Evolutionary conservation across 192 early-diverging fungal genomes (phyloP).

Genomic region (Rhizophlyctis rosea): DNA sequence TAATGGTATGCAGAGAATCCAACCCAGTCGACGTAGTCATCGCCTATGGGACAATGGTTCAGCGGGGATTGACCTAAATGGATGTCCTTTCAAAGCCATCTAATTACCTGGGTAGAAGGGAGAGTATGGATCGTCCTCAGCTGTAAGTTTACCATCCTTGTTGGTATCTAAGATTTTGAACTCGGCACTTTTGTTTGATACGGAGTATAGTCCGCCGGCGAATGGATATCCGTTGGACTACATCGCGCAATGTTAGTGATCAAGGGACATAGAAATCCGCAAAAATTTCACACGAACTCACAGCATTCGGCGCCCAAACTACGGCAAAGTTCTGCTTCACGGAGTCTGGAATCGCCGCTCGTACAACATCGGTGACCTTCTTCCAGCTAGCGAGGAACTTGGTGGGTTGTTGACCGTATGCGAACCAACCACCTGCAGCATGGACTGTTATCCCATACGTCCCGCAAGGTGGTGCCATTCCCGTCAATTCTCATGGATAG

Average conservation of each 20-base stretch:
- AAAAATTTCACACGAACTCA: too few species aligned
- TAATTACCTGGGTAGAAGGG: constrained; percentile 52
- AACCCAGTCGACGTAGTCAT: constrained; percentile 50
- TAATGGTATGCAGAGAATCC: constrained; percentile 46
- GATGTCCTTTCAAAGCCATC: too few species aligned
- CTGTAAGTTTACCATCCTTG: constrained; percentile 36
- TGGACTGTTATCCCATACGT: too few species aligned
- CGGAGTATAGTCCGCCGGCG: constrained; percentile 9
- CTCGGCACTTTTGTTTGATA: not conserved
- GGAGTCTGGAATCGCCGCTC: constrained; percentile 7
- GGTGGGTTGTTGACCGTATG: constrained; percentile 33
- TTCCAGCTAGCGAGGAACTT: constrained; percentile 24
- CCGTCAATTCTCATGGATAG: not conserved
- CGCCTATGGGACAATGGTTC: too few species aligned
- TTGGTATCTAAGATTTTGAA: constrained; percentile 40
- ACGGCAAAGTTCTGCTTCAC: constrained; percentile 22
- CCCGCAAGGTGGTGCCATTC: too few species aligned
- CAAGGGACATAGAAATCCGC: too few species aligned
- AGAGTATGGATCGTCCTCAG: constrained; percentile 44
- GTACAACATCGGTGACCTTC: constrained; percentile 11
- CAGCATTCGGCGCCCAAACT: constrained; percentile 38
- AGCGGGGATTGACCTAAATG: too few species aligned
- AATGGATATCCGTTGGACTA: constrained; percentile 43
- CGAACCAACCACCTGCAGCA: constrained; percentile 33
- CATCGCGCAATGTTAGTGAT: too few species aligned